Base-by-base conservation (phyloP, 2,329 filamentous ascomycete species). In the Penicillium decumbens region DNA sequence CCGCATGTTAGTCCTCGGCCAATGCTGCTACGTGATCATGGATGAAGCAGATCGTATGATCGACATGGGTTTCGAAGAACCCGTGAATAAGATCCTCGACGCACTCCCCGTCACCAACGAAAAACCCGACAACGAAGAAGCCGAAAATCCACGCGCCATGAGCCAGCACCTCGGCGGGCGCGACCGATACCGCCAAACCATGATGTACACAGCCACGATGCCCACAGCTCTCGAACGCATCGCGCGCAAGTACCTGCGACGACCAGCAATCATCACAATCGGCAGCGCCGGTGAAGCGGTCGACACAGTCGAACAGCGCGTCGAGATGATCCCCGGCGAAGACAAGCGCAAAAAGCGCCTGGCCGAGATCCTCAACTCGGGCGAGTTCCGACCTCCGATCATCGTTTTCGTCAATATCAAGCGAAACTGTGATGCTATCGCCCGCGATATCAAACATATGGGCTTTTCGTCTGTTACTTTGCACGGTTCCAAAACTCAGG, bases 161-260 rank as follows among this genome's bases (percentile, higher is more conserved):
- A 85, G 84, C 61, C 80, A 82, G 50, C 87, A 87, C 62, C 74
- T 95, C 1, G 84, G 85, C 45, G 83, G 83, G 15, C 83, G 83
- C 58, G 86, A 90, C 63, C 81, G 87, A 20, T 97, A 97, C 74
- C 80, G 93, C 51, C 92, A 98, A 71, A 98, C 93, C 0, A 98
- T 98, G 93, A 98, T 98, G 93, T 98, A 97, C 82, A 97, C 93
- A 57, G 93, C 93, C 45, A 98, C 93, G 25, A 98, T 98, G 93
- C 91, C 93, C 1, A 75, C 88, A 0, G 83, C 88, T 0, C 88
- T 98, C 13, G 93, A 98, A 68, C 88, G 88, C 55, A 97, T 98
- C 56, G 93, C 93, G n/a, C 87, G 91, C 62, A 95, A 95, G 68
- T 98, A 98, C 66, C 82, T 97, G 13, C 87, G 92, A 0, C 83